Percentiles rank a stretch among this genome's conserved stretches.
These are phyloP conservation scores for Avicennia marina DNA, from an alignment of 257 asterid species.

Conservation along the genomic window DNA sequence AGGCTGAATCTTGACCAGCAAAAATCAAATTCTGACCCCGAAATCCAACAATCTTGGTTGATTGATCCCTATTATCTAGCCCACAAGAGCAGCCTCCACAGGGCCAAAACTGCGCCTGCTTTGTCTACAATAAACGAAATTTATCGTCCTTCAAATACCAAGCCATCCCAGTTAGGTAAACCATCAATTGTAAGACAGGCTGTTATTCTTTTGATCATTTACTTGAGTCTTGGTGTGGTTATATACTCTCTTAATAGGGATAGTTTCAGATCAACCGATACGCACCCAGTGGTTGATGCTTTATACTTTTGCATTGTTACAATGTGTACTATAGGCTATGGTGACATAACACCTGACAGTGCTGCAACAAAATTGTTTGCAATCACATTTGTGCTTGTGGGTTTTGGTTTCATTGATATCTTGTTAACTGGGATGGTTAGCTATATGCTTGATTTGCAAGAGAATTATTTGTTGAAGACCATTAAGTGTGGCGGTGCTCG, in stretches of 20 bases:
- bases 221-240: conserved; percentile 71
- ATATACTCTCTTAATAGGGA: conserved; percentile 58
- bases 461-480: conserved; percentile 63
- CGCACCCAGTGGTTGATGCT: conserved; percentile 91
- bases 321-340: conserved; percentile 97
- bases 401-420: conserved; percentile 88
- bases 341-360: conserved; percentile 85
- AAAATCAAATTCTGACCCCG: conserved; percentile 30
- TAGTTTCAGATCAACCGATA: conserved; percentile 53
- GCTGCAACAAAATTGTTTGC: conserved; percentile 68
- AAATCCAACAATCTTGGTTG: conserved; percentile 49
- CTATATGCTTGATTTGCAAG: conserved; percentile 93
- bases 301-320: conserved; percentile 91
- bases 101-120: conserved; percentile 88
- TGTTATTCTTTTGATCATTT: conserved; percentile 59
- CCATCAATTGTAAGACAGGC: conserved; percentile 59
- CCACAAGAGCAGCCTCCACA: conserved; percentile 56
- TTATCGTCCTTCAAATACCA: conserved; percentile 20
- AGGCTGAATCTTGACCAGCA: conserved; percentile 16
- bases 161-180: conserved; percentile 51
- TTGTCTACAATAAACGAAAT: conserved; percentile 74
- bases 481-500: conserved; percentile 47
- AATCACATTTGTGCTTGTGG: conserved; percentile 80
- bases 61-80: conserved; percentile 51
- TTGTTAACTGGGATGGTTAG: conserved; percentile 85